Evolutionary conservation across 345 rosid species (phyloP), one percentile per base, ranked within the genome.

Genomic region (Murraya paniculata): DNA sequence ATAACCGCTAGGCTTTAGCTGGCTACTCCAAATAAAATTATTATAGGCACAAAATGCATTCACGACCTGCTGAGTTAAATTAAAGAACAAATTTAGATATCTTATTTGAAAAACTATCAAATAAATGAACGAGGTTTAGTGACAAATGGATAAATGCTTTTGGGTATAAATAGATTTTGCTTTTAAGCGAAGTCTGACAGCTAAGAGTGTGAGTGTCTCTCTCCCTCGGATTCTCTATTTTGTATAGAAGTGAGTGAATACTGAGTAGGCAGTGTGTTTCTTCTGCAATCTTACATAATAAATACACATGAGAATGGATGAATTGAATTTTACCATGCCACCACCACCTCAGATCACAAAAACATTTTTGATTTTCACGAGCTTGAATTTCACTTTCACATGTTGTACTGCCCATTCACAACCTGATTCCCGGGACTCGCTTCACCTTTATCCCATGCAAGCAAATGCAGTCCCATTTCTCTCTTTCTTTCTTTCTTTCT

Each of bases 381-480:
- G 86, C 81, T 11, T 77, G 25, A 65, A 22, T 77, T 83, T 82
- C 27, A n/a, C 27, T 58, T 65, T 65, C 85, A 86, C 89, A 86
- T 80, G 86, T 64, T 71, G 41, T 56, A 75, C 83, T 73, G 66
- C 61, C 69, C 74, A 72, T 67, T 71, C 71, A 58, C 74, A 76
- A 74, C 87, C 80, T 84, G 87, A 82, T 82, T 78, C 89, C 71
- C 85, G 84, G 78, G 85, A 48, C 68, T 28, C 39, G 30, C 69
- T 77, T 81, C 82, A 83, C 80, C 80, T 84, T 84, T 78, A 71
- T 84, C 83, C 85, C 86, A 81, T 86, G 86, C 71, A 79, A 27
- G 22, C 0, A 45, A 27, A 33, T 13, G 27, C 58, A 24, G 1
- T 31, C 68, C 9, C 24, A 64, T 21, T 22, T 39, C 16, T 6